Evolutionary conservation across 257 asterid genomes (phyloP), one percentile per base, ranked within the genome.

Genomic region (Nicotiana noctiflora): DNA sequence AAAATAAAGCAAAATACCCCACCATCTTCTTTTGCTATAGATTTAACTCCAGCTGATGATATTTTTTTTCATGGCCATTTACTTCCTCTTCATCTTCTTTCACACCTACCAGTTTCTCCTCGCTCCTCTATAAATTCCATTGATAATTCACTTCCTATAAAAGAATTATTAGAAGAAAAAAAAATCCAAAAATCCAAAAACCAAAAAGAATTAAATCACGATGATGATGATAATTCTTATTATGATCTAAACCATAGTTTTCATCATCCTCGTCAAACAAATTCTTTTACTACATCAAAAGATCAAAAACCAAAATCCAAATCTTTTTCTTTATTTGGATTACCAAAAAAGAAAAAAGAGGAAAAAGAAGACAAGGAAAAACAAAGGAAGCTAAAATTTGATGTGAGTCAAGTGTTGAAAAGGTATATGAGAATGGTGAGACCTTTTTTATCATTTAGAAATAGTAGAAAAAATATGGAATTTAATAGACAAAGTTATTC

Each of bases 51-150:
- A n/a, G 99, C 99, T 1, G 99, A 93, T 55, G 97, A 95, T 0
- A 95, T 95, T 72, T 95, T 95, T 90, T 95, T 90, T 83, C 97
- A 89, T 77, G 99, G 99, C 80, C 99, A 93, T 88, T 77, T 95
- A 17, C 96, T 95, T 8, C 99, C 99, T 77, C 96, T 95, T 84
- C 99, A 92, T 81, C 92, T 89, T 87, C 87, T 91, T 75, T 86
- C 97, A 79, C 92, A 89, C 79, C 94, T 84, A 13, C 96, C 91
- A 1, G 83, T 84, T 82, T 91, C 96, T 0, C 96, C 97, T 17
- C 95, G 95, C 83, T 80, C 93, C 77, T 91, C 97, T 83, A 89
- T 91, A 25, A 90, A 90, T 8, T 91, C 96, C 1, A 0, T 90
- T 34, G 97, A 90, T 67, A 91, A 89, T 53, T 88, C 95, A 13